Base-by-base conservation (phyloP, 179 eudicot genomes). In the Pouteria campechiana region DNA sequence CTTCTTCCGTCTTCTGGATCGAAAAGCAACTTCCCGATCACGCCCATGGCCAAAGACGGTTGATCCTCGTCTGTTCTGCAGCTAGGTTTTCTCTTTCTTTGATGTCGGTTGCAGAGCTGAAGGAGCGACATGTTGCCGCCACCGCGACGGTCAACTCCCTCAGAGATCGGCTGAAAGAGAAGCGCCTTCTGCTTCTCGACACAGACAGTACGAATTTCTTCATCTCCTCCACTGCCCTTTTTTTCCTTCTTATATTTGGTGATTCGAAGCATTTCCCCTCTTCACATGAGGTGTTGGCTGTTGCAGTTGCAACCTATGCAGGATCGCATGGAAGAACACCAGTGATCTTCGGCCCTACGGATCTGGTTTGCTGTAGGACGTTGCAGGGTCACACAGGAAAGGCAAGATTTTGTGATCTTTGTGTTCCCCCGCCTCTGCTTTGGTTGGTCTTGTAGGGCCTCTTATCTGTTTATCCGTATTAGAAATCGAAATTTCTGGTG, bases 361-460 rank as follows among this genome's bases (percentile, higher is more conserved):
- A 90, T 81, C 87, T 85, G 25, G 98, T 90, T 4, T 85, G 98
- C 35, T 90, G 95, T 55, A 65, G 98, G 61, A 86, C 78, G 7
- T 67, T 90, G 69, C 95, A 85, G 58, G 98, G 98, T 20, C 98
- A 90, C 48, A 72, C 83, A 0, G 98, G 97, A 13, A 89, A 89
- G 95, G 97, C 84, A 48, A 2, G 30, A 13, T 42, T 39, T 37
- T 8, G 15, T 14, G 3, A 33, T 16, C 17, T 17, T 21, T 49
- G 5, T 7, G 18, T 9, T 1, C 40, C 18, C n/a, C 32, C 14
- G 7, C 9, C 39, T 29, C 38, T 21, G 6, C 17, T 12, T 8
- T 16, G 17, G n/a, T 25, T 16, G 17, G 2, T 25, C 44, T 34
- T 17, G 10, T 19, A 24, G 22, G 31, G 12, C 17, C 37, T 5